Percentiles rank a stretch among this genome's conserved stretches.
Evolutionary conservation across 495 filamentous ascomycete genomes (phyloP).

Genomic region (Articulospora tetracladia): DNA sequence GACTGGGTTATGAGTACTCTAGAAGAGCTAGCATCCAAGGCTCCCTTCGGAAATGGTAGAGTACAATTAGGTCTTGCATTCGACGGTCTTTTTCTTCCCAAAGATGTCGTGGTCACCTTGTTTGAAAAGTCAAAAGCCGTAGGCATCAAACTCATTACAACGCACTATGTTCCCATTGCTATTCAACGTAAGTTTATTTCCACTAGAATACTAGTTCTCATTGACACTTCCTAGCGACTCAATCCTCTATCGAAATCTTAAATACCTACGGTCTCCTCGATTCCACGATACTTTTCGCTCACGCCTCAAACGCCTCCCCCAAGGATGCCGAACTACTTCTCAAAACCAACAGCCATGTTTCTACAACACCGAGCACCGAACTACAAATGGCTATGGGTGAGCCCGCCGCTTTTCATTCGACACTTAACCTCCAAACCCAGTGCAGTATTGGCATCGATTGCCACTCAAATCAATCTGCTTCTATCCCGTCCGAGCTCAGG

Average conservation of each 20-base stretch:
- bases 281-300: conserved; percentile 35
- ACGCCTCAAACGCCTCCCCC: conserved; percentile 26
- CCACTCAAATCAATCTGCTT: conserved; percentile 37
- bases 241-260: conserved; percentile 30
- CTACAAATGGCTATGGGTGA: conserved; percentile 33
- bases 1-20: conserved; percentile 38
- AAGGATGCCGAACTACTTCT: conserved; percentile 28
- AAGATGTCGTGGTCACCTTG: conserved; percentile 28
- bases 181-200: conserved; percentile 13
- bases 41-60: conserved; percentile 36
- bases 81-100: conserved; percentile 34
- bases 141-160: conserved; percentile 34
- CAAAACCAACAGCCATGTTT: conserved; percentile 26
- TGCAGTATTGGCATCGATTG: conserved; percentile 46
- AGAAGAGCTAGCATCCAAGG: conserved; percentile 26
- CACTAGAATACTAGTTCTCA: not conserved
- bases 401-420: conserved; percentile 9
- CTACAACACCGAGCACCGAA: conserved; percentile 39
- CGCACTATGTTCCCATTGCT: conserved; percentile 28
- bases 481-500: conserved; percentile 42
- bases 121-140: conserved; percentile 28
- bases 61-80: conserved; percentile 40
- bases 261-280: conserved; percentile 31
- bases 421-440: conserved; percentile 21
- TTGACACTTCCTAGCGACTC: not conserved